Evolutionary conservation across 495 filamentous ascomycete genomes (phyloP), one percentile per base, ranked within the genome.

Genomic region (Apodospora peruviana): DNA sequence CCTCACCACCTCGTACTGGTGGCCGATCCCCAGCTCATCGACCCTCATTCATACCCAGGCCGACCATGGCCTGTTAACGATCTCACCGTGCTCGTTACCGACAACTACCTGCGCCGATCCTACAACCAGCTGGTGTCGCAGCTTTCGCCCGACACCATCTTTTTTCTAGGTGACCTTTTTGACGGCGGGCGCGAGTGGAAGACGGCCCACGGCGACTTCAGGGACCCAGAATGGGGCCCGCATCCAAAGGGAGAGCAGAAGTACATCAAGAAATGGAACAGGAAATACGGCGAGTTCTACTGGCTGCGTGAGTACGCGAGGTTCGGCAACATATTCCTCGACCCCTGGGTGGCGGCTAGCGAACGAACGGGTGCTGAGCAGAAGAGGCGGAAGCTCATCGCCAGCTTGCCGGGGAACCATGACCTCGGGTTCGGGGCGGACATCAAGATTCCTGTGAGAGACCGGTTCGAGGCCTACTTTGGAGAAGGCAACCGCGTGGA

Each of bases 161-260:
- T 95, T 55, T 97, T 99, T 62, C 73, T 99, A 0, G 94, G 94
- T 4, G 94, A 99, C 59, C 73, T 99, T 1, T 96, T 99, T 56
- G 94, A 99, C 58, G 94, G 94, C 2, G 94, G 94, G 12, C 77
- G 94, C 57, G 94, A 99, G 68, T 99, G 94, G 94, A 84, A 83
- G 45, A 87, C 88, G 21, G 66, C 62, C 11, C 68, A 69, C 11
- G 68, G 71, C 7, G 70, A 76, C 18, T 85, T 78, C 47, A 66
- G 74, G 27, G 87, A 86, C 45, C 82, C 86, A 0, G 64, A 64
- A 40, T 81, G 76, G 76, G 72, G 67, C 8, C 61, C 69, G 36
- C 69, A 77, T 22, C 73, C 75, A n/a, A 62, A 66, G 9, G 51
- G 62, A 21, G 76, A 79, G 53, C 56, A 68, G 48, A 68, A 69